Percentiles rank a stretch among this genome's conserved stretches.
Conservation (phyloP, 108 stramenopile genomes). For the Chaetoceros muelleri region DNA sequence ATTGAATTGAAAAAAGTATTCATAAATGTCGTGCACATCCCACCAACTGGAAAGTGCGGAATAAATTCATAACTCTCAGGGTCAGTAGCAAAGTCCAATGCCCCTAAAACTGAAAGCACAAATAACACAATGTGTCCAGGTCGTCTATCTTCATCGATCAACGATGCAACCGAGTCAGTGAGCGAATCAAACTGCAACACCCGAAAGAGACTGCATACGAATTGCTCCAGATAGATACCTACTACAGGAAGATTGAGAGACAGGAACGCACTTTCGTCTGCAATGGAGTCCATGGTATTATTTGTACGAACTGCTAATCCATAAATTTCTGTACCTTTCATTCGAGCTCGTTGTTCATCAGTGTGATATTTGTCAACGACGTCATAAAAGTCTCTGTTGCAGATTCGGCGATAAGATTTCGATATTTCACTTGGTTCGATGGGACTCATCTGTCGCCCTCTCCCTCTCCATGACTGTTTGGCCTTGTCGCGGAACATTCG, state of each 20-base stretch:
- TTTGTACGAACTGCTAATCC: conserved; percentile 20
- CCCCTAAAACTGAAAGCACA: conserved; percentile 22
- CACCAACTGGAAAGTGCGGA: conserved; percentile 12
- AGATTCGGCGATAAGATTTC: conserved; percentile 24
- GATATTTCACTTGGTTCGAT: conserved; percentile 22
- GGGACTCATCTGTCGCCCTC: conserved; percentile 14
- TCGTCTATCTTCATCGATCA: conserved; percentile 4
- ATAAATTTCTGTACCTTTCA: conserved; percentile 13
- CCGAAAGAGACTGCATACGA: conserved; percentile 22
- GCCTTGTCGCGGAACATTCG: not conserved
- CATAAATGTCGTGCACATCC: conserved; percentile 5
- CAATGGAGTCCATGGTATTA: conserved; percentile 31
- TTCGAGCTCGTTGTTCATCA: conserved; percentile 20
- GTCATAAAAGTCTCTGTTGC: conserved; percentile 26
- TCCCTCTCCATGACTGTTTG: not conserved
- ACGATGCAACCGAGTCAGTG: conserved; percentile 1
- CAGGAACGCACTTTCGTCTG: conserved; percentile 16
- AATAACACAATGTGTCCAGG: conserved; percentile 5
- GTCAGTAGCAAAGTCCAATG: conserved; percentile 22
- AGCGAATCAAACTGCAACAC: conserved; percentile 19
- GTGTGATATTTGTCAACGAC: conserved; percentile 37
- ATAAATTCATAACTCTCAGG: conserved; percentile 17
- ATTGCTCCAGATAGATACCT: conserved; percentile 23
- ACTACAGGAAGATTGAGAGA: conserved; percentile 18
- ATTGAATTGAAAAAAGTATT: conserved; percentile 2